A percentile compares a stretch with the other conserved stretches of the same genome.
Conservation (phyloP, 805 yeast species). For the Soucietia sequanensis region DNA sequence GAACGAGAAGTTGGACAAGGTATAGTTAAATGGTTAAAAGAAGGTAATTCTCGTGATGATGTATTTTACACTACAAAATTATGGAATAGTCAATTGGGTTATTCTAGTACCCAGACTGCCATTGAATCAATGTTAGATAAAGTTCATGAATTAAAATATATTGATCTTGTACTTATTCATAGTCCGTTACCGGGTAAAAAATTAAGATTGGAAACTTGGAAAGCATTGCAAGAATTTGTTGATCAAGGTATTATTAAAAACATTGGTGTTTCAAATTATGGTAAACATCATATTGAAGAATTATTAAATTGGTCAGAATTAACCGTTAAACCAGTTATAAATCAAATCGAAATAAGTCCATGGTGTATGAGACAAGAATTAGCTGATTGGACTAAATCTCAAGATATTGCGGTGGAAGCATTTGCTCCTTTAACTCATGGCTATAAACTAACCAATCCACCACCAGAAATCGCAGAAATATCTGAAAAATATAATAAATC, state of each 20-base stretch:
- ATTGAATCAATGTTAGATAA: constrained; percentile 52
- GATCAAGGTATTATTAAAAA: constrained; percentile 47
- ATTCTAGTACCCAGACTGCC: constrained; percentile 54
- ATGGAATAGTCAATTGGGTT: constrained; percentile 68
- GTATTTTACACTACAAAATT: constrained; percentile 62
- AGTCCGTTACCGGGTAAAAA: constrained; percentile 46
- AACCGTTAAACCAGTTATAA: constrained; percentile 42
- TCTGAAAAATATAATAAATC: constrained; percentile 37
- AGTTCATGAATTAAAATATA: constrained; percentile 58
- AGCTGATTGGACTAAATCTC: constrained; percentile 25
- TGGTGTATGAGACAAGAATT: constrained; percentile 46
- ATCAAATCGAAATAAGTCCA: constrained; percentile 51
- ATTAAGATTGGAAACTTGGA: constrained; percentile 50
- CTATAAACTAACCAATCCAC: constrained; percentile 21
- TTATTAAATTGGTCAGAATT: constrained; percentile 46
- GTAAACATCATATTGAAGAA: constrained; percentile 55
- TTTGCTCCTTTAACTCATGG: constrained; percentile 42
- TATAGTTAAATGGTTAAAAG: constrained; percentile 40
- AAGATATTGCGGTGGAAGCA: constrained; percentile 33
- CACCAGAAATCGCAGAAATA: constrained; percentile 14
- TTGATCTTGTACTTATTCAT: constrained; percentile 69
- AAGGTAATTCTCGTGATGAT: constrained; percentile 25
- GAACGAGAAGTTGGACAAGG: constrained; percentile 71
- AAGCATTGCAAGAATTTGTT: constrained; percentile 56
- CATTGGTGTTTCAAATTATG: constrained; percentile 68